phyloP scores from a whole-genome alignment of 768 basidiomycete species.

The Suillus americanus region DNA sequence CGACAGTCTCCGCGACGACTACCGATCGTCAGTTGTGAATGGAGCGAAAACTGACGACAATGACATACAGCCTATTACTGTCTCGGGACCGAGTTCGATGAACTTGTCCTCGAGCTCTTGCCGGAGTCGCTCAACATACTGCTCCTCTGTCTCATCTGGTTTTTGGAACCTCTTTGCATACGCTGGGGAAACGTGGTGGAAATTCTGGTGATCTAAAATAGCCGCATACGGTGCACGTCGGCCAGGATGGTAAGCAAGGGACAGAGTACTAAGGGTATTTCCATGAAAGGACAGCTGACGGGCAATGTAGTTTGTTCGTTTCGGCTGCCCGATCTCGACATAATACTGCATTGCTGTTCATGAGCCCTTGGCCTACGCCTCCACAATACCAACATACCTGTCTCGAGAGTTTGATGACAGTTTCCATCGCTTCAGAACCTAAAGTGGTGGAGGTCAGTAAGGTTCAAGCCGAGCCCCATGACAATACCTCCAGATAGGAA shows the following conservation, averaged over 20 bases:
- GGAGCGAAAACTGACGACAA: neutral
- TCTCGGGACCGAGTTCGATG: constrained; percentile 76
- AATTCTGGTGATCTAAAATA: constrained; percentile 62
- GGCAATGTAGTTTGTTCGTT: constrained; percentile 78
- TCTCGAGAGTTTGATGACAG: constrained; percentile 76
- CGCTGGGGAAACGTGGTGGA: constrained; percentile 87
- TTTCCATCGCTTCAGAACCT: constrained; percentile 92
- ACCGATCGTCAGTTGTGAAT: constrained; percentile 3
- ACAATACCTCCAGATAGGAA: constrained; percentile 72
- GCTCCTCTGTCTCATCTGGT: constrained; percentile 67
- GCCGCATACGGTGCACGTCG: constrained; percentile 69
- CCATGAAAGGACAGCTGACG: constrained; percentile 83
- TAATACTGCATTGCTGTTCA: constrained; percentile 51
- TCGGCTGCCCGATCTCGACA: constrained; percentile 63
- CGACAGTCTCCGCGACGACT: constrained; percentile 87
- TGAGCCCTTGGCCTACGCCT: constrained; percentile 8
- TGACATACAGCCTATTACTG: constrained; percentile 74
- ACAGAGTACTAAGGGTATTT: constrained; percentile 72
- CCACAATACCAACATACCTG: constrained; percentile 47
- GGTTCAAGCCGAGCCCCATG: neutral
- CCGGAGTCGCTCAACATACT: constrained; percentile 75
- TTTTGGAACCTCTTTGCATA: constrained; percentile 79
- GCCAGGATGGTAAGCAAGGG: constrained; percentile 63
- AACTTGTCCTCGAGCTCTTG: constrained; percentile 88
- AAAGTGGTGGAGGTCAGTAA: neutral